Evolutionary conservation across 1,284 basidiomycete genomes (phyloP).

Genomic region (Microbotryum lychnidis-dioicae): DNA sequence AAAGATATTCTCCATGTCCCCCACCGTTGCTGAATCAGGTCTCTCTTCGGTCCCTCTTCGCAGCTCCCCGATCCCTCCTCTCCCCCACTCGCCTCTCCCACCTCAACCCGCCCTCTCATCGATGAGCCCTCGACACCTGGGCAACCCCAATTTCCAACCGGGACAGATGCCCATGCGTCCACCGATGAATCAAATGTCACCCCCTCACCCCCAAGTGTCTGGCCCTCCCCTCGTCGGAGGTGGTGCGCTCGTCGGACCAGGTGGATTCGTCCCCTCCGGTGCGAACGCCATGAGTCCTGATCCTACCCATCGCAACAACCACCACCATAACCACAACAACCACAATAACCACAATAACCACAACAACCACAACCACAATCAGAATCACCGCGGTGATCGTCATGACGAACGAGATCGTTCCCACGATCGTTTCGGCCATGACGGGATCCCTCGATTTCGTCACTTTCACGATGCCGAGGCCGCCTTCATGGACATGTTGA

Average conservation of each 20-base stretch:
- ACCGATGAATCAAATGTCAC: background rate
- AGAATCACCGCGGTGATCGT: slow-evolving; percentile 12
- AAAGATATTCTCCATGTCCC: no score
- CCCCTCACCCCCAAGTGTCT: slow-evolving; percentile 17
- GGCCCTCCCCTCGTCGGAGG: no score
- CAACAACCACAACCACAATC: slow-evolving; percentile 8
- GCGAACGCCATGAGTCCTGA: slow-evolving; percentile 12
- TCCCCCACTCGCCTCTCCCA: slow-evolving; percentile 3
- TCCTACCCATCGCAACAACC: slow-evolving; percentile 11
- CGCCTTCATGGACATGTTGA: slow-evolving; percentile 81
- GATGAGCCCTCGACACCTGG: slow-evolving; percentile 5
- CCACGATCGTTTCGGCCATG: slow-evolving; percentile 43
- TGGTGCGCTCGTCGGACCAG: slow-evolving; percentile 32
- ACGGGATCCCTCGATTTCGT: slow-evolving; percentile 76
- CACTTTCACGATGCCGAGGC: slow-evolving; percentile 84
- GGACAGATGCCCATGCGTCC: slow-evolving; percentile 6
- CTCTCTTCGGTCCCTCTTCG: slow-evolving; percentile 6
- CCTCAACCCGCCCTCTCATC: slow-evolving; percentile 6
- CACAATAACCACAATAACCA: slow-evolving; percentile 10
- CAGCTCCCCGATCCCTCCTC: slow-evolving; percentile 8
- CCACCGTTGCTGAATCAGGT: background rate
- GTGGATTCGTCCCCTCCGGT: slow-evolving; percentile 13
- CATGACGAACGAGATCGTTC: slow-evolving; percentile 10
- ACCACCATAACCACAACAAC: slow-evolving; percentile 10
- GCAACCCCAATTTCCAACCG: slow-evolving; percentile 3